Conservation (phyloP, 1,284 basidiomycete species). For the Irpex sp. region DNA sequence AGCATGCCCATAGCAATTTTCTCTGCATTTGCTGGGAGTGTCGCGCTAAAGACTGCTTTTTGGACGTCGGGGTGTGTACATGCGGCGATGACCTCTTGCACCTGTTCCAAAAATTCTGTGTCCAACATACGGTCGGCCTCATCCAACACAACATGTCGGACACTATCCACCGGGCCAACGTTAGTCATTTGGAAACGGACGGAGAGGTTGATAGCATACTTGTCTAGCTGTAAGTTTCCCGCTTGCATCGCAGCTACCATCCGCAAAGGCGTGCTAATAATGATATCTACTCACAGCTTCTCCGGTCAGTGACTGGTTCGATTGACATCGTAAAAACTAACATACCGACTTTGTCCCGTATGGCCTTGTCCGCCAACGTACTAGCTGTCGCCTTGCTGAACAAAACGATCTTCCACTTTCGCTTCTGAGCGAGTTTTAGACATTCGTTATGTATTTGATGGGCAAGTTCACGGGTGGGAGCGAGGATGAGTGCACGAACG, state of each 20-base stretch:
- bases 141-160: constrained; percentile 82
- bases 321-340: constrained; percentile 10
- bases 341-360: constrained; percentile 73
- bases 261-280: constrained; percentile 80
- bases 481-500: constrained; percentile 78
- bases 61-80: constrained; percentile 74
- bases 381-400: constrained; percentile 84
- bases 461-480: constrained; percentile 95
- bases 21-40: constrained; percentile 87
- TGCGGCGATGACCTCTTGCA: constrained; percentile 84
- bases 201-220: constrained; percentile 46
- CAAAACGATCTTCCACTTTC: constrained; percentile 81
- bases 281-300: constrained; percentile 50
- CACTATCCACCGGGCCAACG: constrained; percentile 39
- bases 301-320: background rate
- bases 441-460: constrained; percentile 95
- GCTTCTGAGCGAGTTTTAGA: constrained; percentile 75
- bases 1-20: constrained; percentile 86
- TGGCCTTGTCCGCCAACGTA: constrained; percentile 64
- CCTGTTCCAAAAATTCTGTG: constrained; percentile 83
- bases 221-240: constrained; percentile 62
- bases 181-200: constrained; percentile 9
- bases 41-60: constrained; percentile 93
- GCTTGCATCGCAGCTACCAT: constrained; percentile 73
- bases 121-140: constrained; percentile 93